These are phyloP conservation scores for Handroanthus guayacan DNA, from an alignment of 257 asterid genomes.

Conservation along the genomic window DNA sequence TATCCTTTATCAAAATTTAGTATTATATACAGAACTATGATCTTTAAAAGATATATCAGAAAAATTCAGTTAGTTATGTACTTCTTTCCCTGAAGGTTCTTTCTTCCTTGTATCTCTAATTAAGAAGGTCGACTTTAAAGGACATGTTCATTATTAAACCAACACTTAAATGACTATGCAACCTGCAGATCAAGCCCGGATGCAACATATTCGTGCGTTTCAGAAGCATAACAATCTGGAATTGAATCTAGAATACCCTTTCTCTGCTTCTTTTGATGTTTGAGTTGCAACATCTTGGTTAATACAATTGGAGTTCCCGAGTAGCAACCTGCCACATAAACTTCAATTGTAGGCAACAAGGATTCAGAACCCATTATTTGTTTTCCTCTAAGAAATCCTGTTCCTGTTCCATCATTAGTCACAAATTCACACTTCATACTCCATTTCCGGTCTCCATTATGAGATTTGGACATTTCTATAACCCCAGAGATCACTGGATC, in stretches of 20 bases:
- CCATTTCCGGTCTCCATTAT: slow-evolving; percentile 53
- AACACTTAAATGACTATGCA: background rate
- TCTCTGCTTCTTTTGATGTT: slow-evolving; percentile 63
- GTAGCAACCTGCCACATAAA: slow-evolving; percentile 84
- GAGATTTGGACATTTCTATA: slow-evolving; percentile 60
- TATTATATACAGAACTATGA: no score
- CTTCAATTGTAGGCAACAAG: slow-evolving; percentile 70
- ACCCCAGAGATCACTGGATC: slow-evolving; percentile 74
- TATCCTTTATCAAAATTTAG: no score
- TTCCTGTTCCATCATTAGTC: slow-evolving; percentile 54
- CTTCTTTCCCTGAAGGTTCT: background rate
- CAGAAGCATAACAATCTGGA: slow-evolving; percentile 67
- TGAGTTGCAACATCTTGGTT: slow-evolving; percentile 74
- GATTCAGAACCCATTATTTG: slow-evolving; percentile 57
- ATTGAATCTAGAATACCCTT: slow-evolving; percentile 65
- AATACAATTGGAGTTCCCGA: slow-evolving; percentile 80
- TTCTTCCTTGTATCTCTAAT: background rate
- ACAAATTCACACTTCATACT: slow-evolving; percentile 74
- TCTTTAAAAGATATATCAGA: no score
- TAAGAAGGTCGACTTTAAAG: no score
- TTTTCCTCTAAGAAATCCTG: slow-evolving; percentile 75
- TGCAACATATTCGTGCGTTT: slow-evolving; percentile 47
- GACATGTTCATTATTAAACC: slow-evolving; percentile 14
- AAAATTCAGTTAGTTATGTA: no score
- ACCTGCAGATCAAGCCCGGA: slow-evolving; percentile 76